A percentile compares a stretch with the other conserved stretches of the same genome.
These are phyloP conservation scores for Pisolithus microcarpus DNA, from an alignment of 768 basidiomycete species.

Conservation along the genomic window DNA sequence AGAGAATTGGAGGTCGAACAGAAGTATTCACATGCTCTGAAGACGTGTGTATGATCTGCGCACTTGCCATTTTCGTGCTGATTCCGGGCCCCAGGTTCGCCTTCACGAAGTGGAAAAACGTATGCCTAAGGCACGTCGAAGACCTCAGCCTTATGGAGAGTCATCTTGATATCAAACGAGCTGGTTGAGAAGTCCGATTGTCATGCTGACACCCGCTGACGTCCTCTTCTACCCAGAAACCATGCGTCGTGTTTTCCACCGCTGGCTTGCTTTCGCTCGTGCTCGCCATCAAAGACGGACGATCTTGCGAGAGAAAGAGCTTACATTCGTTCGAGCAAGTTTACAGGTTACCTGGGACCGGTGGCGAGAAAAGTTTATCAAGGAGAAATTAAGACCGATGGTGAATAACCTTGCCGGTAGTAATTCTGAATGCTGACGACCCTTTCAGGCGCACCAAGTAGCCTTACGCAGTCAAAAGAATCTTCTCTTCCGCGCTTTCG, in stretches of 20 bases:
- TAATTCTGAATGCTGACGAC: constrained; percentile 5
- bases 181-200: constrained; percentile 41
- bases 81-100: constrained; percentile 34
- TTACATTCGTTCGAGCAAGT: constrained; percentile 47
- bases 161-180: constrained; percentile 71
- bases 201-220: background rate
- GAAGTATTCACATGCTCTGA: constrained; percentile 31
- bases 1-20: constrained; percentile 62
- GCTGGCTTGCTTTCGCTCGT: constrained; percentile 60
- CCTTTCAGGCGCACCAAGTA: constrained; percentile 36
- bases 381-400: constrained; percentile 57
- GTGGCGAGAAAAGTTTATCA: constrained; percentile 69
- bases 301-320: constrained; percentile 53
- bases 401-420: constrained; percentile 32
- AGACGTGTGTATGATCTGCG: constrained; percentile 26
- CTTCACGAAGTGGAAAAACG: constrained; percentile 64
- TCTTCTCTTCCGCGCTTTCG: constrained; percentile 59
- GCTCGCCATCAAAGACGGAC: constrained; percentile 54
- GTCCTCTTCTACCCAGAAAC: constrained; percentile 39
- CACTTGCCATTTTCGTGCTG: constrained; percentile 6
- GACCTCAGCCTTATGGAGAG: constrained; percentile 77
- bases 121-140: constrained; percentile 58
- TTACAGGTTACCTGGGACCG: constrained; percentile 63
- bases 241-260: constrained; percentile 59
- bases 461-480: constrained; percentile 52